Percentiles rank a stretch among this genome's conserved stretches.
These are phyloP conservation scores for Pholiota molesta DNA, from an alignment of 768 basidiomycete species.

Conservation along the genomic window DNA sequence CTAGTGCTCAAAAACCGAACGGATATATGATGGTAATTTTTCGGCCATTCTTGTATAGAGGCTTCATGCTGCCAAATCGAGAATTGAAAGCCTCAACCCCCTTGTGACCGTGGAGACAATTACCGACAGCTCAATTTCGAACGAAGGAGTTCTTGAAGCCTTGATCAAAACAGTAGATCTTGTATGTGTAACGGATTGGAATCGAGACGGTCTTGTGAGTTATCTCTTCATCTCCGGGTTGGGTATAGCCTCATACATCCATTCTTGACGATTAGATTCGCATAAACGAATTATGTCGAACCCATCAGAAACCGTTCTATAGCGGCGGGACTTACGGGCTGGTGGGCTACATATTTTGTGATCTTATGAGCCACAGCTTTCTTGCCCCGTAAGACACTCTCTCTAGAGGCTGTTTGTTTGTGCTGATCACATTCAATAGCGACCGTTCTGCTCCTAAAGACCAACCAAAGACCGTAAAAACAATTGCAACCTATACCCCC, in stretches of 20 bases:
- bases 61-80: constrained; percentile 80
- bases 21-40: constrained; percentile 44
- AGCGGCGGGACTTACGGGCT: constrained; percentile 92
- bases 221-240: constrained; percentile 1
- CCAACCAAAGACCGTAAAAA: constrained; percentile 59
- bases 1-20: constrained; percentile 16
- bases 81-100: constrained; percentile 91
- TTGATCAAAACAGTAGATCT: constrained; percentile 75
- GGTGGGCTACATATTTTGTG: constrained; percentile 93
- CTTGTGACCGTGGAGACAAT: constrained; percentile 81
- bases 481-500: constrained; percentile 65
- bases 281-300: constrained; percentile 81
- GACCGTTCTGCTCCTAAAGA: constrained; percentile 66
- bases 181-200: constrained; percentile 85
- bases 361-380: constrained; percentile 86
- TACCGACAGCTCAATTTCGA: constrained; percentile 49
- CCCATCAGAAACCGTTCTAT: constrained; percentile 79
- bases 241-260: neutral
- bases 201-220: constrained; percentile 71
- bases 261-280: constrained; percentile 50
- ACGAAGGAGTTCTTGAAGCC: constrained; percentile 55
- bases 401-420: constrained; percentile 3
- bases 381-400: constrained; percentile 70
- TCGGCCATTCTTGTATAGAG: constrained; percentile 56
- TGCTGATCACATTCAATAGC: constrained; percentile 36